Conservation (phyloP, 1,284 basidiomycete species). For the Cronartium quercuum region DNA sequence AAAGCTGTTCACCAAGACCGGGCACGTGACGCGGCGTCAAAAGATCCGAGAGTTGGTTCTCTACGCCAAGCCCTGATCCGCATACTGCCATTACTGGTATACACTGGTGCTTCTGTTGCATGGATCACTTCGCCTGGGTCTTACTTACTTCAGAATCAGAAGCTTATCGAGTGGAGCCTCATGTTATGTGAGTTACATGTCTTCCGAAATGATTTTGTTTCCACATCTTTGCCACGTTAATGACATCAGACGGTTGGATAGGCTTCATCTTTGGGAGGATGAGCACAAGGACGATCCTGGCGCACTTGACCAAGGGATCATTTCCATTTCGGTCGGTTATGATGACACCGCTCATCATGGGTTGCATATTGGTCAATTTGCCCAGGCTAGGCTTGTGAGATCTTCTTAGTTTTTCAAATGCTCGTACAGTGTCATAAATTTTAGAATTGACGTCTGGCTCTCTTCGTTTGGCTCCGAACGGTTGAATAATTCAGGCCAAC, state of each 20-base stretch:
- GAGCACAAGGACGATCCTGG: slow-evolving; percentile 23
- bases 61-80: slow-evolving; percentile 21
- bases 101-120: slow-evolving; percentile 14
- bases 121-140: slow-evolving; percentile 29
- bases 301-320: slow-evolving; percentile 27
- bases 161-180: slow-evolving; percentile 20
- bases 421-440: not conserved
- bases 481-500: slow-evolving; percentile 1
- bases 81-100: slow-evolving; percentile 5
- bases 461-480: not conserved
- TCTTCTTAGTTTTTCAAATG: not conserved
- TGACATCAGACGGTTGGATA: not conserved
- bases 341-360: slow-evolving; percentile 19
- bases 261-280: slow-evolving; percentile 35
- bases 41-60: slow-evolving; percentile 8
- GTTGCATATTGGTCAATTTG: slow-evolving; percentile 24
- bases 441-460: not conserved
- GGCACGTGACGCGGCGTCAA: not conserved
- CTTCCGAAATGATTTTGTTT: not conserved
- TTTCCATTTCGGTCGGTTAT: slow-evolving; percentile 27
- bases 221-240: not conserved
- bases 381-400: slow-evolving; percentile 27
- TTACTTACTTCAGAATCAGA: slow-evolving; percentile 23
- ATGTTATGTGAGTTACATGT: slow-evolving; percentile 16
- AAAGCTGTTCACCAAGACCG: slow-evolving; percentile 6